Conservation (phyloP, 306 rosid genomes). For the Abrus pulchellus region DNA sequence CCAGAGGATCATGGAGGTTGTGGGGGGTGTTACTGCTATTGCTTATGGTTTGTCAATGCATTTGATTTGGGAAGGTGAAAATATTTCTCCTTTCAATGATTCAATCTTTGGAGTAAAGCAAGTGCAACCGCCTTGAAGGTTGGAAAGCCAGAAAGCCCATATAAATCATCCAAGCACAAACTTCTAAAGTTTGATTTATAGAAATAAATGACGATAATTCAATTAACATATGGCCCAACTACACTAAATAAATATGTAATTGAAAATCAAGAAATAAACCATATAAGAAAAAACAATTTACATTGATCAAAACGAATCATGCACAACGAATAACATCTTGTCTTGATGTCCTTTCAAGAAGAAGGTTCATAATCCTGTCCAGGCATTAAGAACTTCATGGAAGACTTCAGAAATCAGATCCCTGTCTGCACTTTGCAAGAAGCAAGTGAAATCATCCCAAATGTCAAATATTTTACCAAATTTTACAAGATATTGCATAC, state of each 20-base stretch:
- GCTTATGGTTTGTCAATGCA: no score
- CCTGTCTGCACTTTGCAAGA: constrained; percentile 78
- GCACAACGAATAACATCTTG: constrained; percentile 46
- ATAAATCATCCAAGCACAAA: no score
- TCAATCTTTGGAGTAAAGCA: no score
- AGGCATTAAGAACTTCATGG: constrained; percentile 76
- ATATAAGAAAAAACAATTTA: constrained; percentile 57
- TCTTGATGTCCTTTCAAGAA: constrained; percentile 33
- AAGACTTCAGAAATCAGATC: constrained; percentile 83
- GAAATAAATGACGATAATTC: neutral
- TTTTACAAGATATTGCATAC: constrained; percentile 79
- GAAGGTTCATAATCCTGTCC: constrained; percentile 83
- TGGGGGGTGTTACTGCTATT: no score
- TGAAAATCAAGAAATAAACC: constrained; percentile 22
- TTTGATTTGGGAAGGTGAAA: no score
- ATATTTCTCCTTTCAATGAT: no score
- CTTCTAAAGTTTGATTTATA: neutral
- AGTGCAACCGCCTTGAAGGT: no score
- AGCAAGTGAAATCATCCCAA: constrained; percentile 43
- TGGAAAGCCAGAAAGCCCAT: no score
- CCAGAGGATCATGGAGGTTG: no score
- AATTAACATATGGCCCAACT: constrained; percentile 1
- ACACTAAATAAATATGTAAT: constrained; percentile 54
- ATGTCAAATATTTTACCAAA: constrained; percentile 81
- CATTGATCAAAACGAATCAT: constrained; percentile 54